Percentiles rank a stretch among this genome's conserved stretches.
phyloP scores from a whole-genome alignment of 805 yeast genomes.

The Wickerhamiella sorbophila region DNA sequence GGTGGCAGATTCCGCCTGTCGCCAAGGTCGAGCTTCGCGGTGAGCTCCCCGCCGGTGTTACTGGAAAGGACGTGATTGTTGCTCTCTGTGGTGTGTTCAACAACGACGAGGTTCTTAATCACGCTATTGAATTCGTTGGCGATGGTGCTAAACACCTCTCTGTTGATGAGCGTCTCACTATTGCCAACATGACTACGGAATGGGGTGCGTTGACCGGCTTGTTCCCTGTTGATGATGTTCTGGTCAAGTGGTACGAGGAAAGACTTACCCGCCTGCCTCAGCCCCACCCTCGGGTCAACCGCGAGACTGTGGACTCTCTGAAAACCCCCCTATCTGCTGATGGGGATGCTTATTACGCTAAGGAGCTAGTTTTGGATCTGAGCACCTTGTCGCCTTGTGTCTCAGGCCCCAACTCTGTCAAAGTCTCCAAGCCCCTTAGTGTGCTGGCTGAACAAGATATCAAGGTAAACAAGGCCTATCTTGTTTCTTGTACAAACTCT shows the following conservation, averaged over 20 bases:
- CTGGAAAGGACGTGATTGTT: slow-evolving; percentile 95
- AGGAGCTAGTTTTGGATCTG: slow-evolving; percentile 70
- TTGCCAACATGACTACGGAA: slow-evolving; percentile 86
- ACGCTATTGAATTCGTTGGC: slow-evolving; percentile 27
- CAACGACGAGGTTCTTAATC: slow-evolving; percentile 80
- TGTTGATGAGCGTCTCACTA: slow-evolving; percentile 40
- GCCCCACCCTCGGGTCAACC: slow-evolving; percentile 74
- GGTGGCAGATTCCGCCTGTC: slow-evolving; percentile 99
- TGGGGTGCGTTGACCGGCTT: slow-evolving; percentile 98
- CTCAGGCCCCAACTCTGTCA: slow-evolving; percentile 96
- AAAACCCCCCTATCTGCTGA: slow-evolving; percentile 40
- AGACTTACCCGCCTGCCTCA: slow-evolving; percentile 45
- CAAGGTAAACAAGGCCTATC: slow-evolving; percentile 81
- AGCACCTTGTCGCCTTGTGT: slow-evolving; percentile 71
- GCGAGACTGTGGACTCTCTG: slow-evolving; percentile 40
- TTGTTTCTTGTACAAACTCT: slow-evolving; percentile 96
- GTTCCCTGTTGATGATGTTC: slow-evolving; percentile 83
- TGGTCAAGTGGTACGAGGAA: slow-evolving; percentile 63
- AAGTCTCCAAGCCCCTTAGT: slow-evolving; percentile 65
- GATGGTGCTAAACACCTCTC: slow-evolving; percentile 19
- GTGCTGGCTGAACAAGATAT: slow-evolving; percentile 61
- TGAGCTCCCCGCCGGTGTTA: slow-evolving; percentile 65
- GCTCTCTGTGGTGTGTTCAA: slow-evolving; percentile 88
- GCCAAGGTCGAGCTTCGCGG: slow-evolving; percentile 85
- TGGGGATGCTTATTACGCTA: slow-evolving; percentile 71